These are phyloP conservation scores for Phyllosticta citriasiana DNA, from an alignment of 2,329 filamentous ascomycete species.

Conservation along the genomic window DNA sequence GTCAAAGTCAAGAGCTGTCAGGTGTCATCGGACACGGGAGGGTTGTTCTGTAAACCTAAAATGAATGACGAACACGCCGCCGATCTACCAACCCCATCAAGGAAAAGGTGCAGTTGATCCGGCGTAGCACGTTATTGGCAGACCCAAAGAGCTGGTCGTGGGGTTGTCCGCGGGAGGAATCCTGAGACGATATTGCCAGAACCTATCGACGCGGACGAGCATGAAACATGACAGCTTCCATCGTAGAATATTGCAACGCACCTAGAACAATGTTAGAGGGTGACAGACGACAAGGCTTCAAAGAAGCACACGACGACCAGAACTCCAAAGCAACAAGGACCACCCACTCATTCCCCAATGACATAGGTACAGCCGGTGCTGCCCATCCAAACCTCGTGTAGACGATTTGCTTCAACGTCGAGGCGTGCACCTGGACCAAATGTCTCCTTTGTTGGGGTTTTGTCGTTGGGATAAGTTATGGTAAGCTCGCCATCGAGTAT, in stretches of 20 bases:
- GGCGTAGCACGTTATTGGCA: not conserved
- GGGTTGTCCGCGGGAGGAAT: not conserved
- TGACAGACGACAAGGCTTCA: not conserved
- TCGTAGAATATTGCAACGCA: not conserved
- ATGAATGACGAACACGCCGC: not conserved
- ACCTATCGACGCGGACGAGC: not conserved
- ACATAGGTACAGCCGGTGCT: slow-evolving; percentile 57
- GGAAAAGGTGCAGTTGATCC: not conserved
- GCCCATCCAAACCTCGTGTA: slow-evolving; percentile 64
- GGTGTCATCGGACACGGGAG: not conserved
- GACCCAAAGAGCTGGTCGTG: not conserved
- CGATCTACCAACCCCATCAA: not conserved
- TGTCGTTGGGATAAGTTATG: slow-evolving; percentile 55
- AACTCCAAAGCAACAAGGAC: too few species aligned
- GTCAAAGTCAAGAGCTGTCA: not conserved
- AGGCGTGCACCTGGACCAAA: slow-evolving; percentile 52
- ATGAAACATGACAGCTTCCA: not conserved
- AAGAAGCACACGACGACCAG: not conserved
- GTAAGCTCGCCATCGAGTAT: slow-evolving; percentile 56
- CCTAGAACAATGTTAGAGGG: not conserved
- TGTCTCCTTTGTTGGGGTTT: slow-evolving; percentile 44
- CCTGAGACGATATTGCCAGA: not conserved
- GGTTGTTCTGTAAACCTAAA: not conserved
- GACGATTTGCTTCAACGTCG: slow-evolving; percentile 53
- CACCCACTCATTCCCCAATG: slow-evolving; percentile 38